Percentiles rank a stretch among this genome's conserved stretches.
phyloP scores from a whole-genome alignment of 257 asterid species.

The Dorcoceras hygrometricum region DNA sequence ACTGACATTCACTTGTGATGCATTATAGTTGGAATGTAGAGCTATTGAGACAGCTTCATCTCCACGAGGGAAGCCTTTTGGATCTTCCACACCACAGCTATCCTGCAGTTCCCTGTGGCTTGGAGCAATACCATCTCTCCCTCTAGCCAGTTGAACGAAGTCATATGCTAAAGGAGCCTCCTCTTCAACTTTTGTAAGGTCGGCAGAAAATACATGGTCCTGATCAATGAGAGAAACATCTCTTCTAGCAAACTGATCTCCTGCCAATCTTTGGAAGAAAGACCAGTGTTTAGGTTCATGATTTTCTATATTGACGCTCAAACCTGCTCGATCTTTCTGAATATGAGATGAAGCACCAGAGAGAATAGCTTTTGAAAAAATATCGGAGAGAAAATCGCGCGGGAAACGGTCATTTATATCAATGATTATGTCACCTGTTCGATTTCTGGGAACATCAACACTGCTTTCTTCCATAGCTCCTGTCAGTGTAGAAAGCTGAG shows the following conservation, averaged over 20 bases:
- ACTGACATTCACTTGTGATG: slow-evolving; percentile 40
- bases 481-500: slow-evolving; percentile 39
- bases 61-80: slow-evolving; percentile 34
- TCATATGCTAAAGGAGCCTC: slow-evolving; percentile 54
- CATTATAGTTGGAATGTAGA: slow-evolving; percentile 40
- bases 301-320: slow-evolving; percentile 80
- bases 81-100: slow-evolving; percentile 40
- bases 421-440: slow-evolving; percentile 77
- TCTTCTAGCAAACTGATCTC: slow-evolving; percentile 72
- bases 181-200: slow-evolving; percentile 57
- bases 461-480: slow-evolving; percentile 44
- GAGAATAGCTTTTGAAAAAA: slow-evolving; percentile 71
- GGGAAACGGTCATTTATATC: slow-evolving; percentile 95
- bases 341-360: slow-evolving; percentile 54
- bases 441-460: slow-evolving; percentile 39
- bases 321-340: slow-evolving; percentile 63
- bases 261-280: slow-evolving; percentile 84
- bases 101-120: slow-evolving; percentile 39
- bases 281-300: slow-evolving; percentile 95
- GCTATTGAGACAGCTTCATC: slow-evolving; percentile 40
- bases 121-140: slow-evolving; percentile 30
- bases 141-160: slow-evolving; percentile 43
- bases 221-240: slow-evolving; percentile 90
- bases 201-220: slow-evolving; percentile 66
- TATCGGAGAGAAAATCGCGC: slow-evolving; percentile 79